Evolutionary conservation across 2,329 filamentous ascomycete species (phyloP).

Genomic region (Fusarium sp.): DNA sequence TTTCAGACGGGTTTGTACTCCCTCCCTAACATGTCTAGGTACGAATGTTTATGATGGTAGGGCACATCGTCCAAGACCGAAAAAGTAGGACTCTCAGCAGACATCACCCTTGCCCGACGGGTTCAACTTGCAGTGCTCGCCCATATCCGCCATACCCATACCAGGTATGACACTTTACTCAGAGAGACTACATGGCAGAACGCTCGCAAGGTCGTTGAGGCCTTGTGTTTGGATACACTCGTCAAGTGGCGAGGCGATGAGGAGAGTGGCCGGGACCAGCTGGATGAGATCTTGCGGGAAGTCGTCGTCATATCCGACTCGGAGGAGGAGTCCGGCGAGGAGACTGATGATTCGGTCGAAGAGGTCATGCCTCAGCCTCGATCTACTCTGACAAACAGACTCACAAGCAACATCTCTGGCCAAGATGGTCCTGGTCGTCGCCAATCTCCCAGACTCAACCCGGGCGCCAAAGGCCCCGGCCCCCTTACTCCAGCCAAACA

Average conservation of each 20-base stretch:
- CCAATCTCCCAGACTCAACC: slow-evolving; percentile 32
- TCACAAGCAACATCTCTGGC: slow-evolving; percentile 20
- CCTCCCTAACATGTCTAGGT: slow-evolving; percentile 7
- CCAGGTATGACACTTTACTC: slow-evolving; percentile 72
- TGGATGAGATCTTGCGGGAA: slow-evolving; percentile 75
- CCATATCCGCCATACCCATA: slow-evolving; percentile 75
- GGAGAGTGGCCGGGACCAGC: slow-evolving; percentile 74
- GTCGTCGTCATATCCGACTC: slow-evolving; percentile 75
- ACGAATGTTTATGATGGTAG: slow-evolving; percentile 49
- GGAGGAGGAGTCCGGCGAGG: slow-evolving; percentile 59
- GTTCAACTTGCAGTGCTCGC: slow-evolving; percentile 75
- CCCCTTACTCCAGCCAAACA: slow-evolving; percentile 30
- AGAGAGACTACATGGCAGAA: slow-evolving; percentile 69
- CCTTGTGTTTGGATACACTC: slow-evolving; percentile 71
- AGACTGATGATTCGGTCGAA: slow-evolving; percentile 50
- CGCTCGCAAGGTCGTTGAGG: slow-evolving; percentile 71
- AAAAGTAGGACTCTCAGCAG: slow-evolving; percentile 67
- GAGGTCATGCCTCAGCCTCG: slow-evolving; percentile 27
- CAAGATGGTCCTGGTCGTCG: slow-evolving; percentile 28
- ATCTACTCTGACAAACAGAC: slow-evolving; percentile 13
- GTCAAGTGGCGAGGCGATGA: slow-evolving; percentile 80
- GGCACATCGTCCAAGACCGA: slow-evolving; percentile 64
- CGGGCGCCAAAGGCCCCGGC: slow-evolving; percentile 18
- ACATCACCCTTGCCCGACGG: slow-evolving; percentile 69
- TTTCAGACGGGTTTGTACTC: slow-evolving; percentile 68